These are phyloP conservation scores for Truncatella angustata DNA, from an alignment of 2,329 filamentous ascomycete species.

Conservation along the genomic window DNA sequence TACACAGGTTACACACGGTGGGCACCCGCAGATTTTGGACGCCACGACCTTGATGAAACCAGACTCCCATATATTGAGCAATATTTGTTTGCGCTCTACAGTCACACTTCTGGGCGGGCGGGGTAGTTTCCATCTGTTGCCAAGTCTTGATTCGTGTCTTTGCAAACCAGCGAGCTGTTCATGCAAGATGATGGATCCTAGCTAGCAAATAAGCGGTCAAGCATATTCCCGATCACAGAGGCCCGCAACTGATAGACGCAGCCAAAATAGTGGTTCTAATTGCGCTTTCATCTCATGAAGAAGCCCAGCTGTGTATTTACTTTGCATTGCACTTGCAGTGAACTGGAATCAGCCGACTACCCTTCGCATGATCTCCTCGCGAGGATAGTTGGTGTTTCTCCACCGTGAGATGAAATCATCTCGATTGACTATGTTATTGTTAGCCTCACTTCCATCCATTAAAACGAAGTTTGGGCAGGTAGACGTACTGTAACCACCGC, in stretches of 20 bases:
- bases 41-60: too few relatives aligned
- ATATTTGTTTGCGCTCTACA: not conserved
- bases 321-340: not conserved
- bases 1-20: not conserved
- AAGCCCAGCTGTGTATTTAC: not conserved
- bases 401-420: conserved; percentile 80
- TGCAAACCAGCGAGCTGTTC: not conserved
- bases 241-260: too few relatives aligned
- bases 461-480: too few relatives aligned
- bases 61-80: too few relatives aligned
- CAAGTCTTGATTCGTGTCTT: too few relatives aligned
- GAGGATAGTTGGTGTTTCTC: conserved; percentile 65
- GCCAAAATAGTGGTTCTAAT: too few relatives aligned
- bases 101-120: not conserved
- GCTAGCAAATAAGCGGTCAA: conserved; percentile 7
- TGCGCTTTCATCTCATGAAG: not conserved
- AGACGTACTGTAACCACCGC: conserved; percentile 81
- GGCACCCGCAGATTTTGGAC: too few relatives aligned
- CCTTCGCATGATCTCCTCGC: conserved; percentile 40
- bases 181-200: conserved; percentile 8
- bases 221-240: not conserved
- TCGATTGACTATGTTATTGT: conserved; percentile 58
- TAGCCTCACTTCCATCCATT: too few relatives aligned
- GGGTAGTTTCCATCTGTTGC: too few relatives aligned
- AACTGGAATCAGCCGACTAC: conserved; percentile 23